Evolutionary conservation across 306 rosid species (phyloP), one percentile per base, ranked within the genome.

Genomic region (Senna tora): DNA sequence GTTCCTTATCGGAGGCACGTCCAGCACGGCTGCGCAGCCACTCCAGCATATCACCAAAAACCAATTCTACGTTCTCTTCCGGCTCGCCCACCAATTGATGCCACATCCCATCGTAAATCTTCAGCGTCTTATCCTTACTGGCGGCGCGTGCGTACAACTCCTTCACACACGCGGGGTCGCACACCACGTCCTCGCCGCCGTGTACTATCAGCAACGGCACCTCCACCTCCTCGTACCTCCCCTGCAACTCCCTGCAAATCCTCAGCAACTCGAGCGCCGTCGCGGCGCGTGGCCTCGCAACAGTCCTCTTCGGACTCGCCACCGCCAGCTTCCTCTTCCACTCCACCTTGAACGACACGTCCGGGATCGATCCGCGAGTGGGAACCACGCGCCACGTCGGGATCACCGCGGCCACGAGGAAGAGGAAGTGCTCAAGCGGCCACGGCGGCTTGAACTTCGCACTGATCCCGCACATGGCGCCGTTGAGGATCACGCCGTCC

Each of bases 331-430:
- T 86, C 87, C 99, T 74, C 86, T 89, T 89, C 93, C 96, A 82
- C 75, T 87, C 97, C 43, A 51, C 92, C 73, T 89, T 94, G 49
- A 94, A 94, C 4, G 99, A 94, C 0, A 94, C 87, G 0, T 91
- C 95, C 25, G 91, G 91, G 0, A 94, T 39, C 13, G 96, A 89
- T 0, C 97, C 96, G 4, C 99, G 95, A 2, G 97, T 94, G 17
- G 99, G 97, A 0, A 94, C 90, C 75, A 94, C 96, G 71, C 86
- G 86, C 99, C 99, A 94, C 8, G 97, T 94, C 2, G 99, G 99
- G 0, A 86, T 46, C 1, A 94, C 20, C 12, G 93, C 87, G 0
- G 96, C 99, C 0, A 68, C 95, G 4, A 87, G 8, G 16, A 87
- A 89, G 1, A 94, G 90, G 5, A 94, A 80, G 76, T 91, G 96